These are phyloP conservation scores for Stromatinia cepivora DNA, from an alignment of 2,329 filamentous ascomycete species.

Conservation along the genomic window DNA sequence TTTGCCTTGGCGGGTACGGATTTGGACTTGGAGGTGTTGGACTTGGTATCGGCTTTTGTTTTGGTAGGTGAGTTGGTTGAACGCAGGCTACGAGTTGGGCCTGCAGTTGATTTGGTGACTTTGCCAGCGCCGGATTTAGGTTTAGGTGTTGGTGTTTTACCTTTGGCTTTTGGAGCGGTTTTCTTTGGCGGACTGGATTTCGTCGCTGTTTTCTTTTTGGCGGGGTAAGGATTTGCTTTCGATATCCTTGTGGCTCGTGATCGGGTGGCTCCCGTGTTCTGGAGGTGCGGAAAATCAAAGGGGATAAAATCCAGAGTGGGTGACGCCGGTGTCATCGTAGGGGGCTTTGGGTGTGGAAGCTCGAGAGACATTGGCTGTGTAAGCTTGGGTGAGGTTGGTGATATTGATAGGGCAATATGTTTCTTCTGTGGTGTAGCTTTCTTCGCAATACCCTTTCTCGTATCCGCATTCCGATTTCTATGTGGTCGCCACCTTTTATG, in stretches of 20 bases:
- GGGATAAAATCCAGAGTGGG: slow-evolving; percentile 2
- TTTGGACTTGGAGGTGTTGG: not conserved
- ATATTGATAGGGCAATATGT: not conserved
- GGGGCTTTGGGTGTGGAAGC: not conserved
- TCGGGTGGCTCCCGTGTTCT: not conserved
- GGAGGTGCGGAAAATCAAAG: not conserved
- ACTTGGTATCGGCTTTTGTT: not conserved
- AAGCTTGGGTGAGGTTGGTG: not conserved
- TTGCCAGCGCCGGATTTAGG: not conserved
- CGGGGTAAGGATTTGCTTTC: not conserved
- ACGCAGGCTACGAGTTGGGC: not conserved
- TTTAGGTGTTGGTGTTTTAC: not conserved
- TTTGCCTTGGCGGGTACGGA: not conserved
- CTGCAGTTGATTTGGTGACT: not conserved
- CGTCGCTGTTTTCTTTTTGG: not conserved
- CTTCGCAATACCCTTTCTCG: not conserved
- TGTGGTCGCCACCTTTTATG: not conserved
- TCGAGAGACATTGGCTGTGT: not conserved
- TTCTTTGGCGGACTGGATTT: too few species aligned
- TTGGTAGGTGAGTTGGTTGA: not conserved
- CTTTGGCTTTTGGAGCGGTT: not conserved
- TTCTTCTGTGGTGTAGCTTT: slow-evolving; percentile 4
- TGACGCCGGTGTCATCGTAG: not conserved
- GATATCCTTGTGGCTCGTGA: slow-evolving; percentile 11
- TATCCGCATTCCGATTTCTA: not conserved